phyloP scores from a whole-genome alignment of 169 alveolate species.

The Plasmodium cynomolgi region DNA sequence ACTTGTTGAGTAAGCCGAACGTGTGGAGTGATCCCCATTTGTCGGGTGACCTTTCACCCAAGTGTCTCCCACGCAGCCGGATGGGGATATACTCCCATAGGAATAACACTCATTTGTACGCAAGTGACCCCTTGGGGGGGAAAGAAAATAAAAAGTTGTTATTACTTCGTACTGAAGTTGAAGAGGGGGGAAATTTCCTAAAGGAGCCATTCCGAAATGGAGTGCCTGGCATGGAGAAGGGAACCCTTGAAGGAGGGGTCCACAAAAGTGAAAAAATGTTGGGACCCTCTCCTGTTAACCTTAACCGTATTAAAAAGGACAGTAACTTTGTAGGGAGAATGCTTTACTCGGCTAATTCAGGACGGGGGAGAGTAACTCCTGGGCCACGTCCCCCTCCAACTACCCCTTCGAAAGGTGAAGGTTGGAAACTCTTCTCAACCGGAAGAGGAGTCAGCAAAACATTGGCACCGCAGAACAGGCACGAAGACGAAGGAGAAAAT shows the following conservation, averaged over 20 bases:
- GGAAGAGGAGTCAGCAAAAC: background rate
- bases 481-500: background rate
- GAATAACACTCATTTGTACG: too few relatives aligned
- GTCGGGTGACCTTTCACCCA: background rate
- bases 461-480: background rate
- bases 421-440: background rate
- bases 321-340: background rate
- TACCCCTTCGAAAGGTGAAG: background rate
- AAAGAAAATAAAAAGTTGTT: background rate
- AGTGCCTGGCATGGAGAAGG: background rate
- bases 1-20: background rate
- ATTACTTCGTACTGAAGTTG: background rate
- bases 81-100: background rate
- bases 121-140: background rate
- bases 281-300: background rate
- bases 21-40: background rate
- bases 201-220: background rate
- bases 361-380: conserved; percentile 22
- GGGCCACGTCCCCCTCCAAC: background rate
- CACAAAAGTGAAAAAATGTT: background rate
- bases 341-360: background rate
- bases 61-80: background rate
- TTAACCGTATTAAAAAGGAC: background rate
- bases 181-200: background rate
- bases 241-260: background rate